These are phyloP conservation scores for Russula olivacea DNA, from an alignment of 768 basidiomycete genomes.

Conservation along the genomic window DNA sequence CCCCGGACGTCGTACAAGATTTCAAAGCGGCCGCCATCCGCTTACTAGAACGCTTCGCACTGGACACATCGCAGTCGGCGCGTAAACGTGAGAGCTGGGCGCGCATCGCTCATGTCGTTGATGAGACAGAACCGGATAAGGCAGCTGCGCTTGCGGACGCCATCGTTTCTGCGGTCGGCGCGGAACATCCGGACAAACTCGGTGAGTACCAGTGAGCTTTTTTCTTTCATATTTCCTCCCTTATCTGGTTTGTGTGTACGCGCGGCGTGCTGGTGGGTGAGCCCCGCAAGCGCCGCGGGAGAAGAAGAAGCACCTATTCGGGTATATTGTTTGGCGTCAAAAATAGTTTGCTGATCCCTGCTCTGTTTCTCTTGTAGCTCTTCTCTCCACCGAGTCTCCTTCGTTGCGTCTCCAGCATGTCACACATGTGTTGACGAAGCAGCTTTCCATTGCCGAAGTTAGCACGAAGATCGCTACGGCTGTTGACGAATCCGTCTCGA, in stretches of 20 bases:
- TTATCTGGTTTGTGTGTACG: background rate
- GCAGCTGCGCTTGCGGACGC: slow-evolving; percentile 76
- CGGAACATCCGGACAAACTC: slow-evolving; percentile 66
- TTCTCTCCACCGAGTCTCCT: slow-evolving; percentile 54
- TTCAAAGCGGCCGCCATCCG: slow-evolving; percentile 66
- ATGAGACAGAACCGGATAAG: slow-evolving; percentile 58
- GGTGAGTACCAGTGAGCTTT: slow-evolving; percentile 38
- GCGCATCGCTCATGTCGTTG: slow-evolving; percentile 65
- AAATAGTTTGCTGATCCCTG: background rate
- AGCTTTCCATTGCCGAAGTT: slow-evolving; percentile 72
- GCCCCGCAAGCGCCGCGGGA: background rate
- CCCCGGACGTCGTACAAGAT: slow-evolving; percentile 50
- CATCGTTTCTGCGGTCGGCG: slow-evolving; percentile 55
- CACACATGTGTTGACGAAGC: slow-evolving; percentile 66
- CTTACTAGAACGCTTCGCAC: slow-evolving; percentile 58
- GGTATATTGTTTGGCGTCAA: background rate
- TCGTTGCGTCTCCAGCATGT: slow-evolving; percentile 61
- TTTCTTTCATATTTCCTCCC: background rate
- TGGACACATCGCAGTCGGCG: slow-evolving; percentile 38
- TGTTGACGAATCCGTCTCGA: slow-evolving; percentile 78
- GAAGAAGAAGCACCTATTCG: background rate
- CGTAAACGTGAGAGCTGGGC: slow-evolving; percentile 56
- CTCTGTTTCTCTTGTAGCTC: slow-evolving; percentile 36
- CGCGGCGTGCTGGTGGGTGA: background rate
- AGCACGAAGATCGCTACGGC: slow-evolving; percentile 74